These are phyloP conservation scores for Lavandula angustifolia DNA, from an alignment of 257 asterid species.

Conservation along the genomic window DNA sequence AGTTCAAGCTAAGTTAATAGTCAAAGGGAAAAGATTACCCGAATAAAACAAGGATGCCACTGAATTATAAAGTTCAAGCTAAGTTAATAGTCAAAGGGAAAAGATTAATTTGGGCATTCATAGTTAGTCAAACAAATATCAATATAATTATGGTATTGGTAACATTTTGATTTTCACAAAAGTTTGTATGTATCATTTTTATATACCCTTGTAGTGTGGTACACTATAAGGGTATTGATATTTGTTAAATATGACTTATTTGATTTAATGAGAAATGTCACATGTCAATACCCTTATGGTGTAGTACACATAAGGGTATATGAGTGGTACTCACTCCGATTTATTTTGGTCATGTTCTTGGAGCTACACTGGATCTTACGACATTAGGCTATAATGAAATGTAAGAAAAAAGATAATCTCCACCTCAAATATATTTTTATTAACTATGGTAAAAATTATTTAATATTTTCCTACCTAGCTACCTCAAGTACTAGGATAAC, in stretches of 20 bases:
- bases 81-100: background rate
- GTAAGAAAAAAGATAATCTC: background rate
- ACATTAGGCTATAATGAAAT: background rate
- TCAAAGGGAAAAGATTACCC: too few relatives aligned
- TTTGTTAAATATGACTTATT: too few relatives aligned
- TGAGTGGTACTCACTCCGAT: too few relatives aligned
- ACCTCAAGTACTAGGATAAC: conserved; percentile 26
- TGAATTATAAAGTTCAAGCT: background rate
- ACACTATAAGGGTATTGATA: too few relatives aligned
- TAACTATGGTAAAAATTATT: background rate
- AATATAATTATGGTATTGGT: too few relatives aligned
- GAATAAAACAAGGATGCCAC: background rate
- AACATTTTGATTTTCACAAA: too few relatives aligned
- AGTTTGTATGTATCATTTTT: too few relatives aligned
- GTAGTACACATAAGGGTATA: too few relatives aligned
- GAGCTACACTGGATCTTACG: conserved; percentile 4
- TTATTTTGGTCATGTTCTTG: background rate
- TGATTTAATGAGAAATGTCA: too few relatives aligned
- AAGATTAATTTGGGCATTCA: background rate
- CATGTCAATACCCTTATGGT: too few relatives aligned
- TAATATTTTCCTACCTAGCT: conserved; percentile 26
- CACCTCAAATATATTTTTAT: background rate
- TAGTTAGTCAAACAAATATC: too few relatives aligned
- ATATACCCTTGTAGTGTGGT: too few relatives aligned
- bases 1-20: background rate